A percentile compares a stretch with the other conserved stretches of the same genome.
These are phyloP conservation scores for Epichloe hybrida DNA, from an alignment of 2,329 filamentous ascomycete genomes.

Conservation along the genomic window DNA sequence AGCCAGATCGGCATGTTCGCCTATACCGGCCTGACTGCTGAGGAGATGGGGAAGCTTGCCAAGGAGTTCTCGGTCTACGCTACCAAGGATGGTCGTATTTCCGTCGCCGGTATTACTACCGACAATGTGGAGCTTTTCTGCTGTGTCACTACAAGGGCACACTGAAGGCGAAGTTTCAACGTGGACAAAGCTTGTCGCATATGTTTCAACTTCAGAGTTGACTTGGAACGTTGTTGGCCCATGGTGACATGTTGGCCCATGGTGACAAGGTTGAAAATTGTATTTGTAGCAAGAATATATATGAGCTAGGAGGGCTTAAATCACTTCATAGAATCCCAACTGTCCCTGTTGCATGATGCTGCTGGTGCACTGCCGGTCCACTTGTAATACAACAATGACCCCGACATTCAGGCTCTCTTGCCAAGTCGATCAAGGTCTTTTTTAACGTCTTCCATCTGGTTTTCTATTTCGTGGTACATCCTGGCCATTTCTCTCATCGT, in stretches of 20 bases:
- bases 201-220: neutral
- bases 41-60: conserved; percentile 83
- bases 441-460: conserved; percentile 35
- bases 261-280: neutral
- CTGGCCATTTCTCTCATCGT: conserved; percentile 40
- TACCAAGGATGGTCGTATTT: conserved; percentile 83
- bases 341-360: neutral
- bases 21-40: conserved; percentile 81
- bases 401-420: neutral
- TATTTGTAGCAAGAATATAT: neutral
- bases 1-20: conserved; percentile 99
- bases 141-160: too few relatives aligned
- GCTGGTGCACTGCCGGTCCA: neutral
- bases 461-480: conserved; percentile 35
- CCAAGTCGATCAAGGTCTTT: conserved; percentile 28
- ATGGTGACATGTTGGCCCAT: neutral
- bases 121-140: conserved; percentile 50
- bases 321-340: neutral
- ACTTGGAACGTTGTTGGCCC: neutral
- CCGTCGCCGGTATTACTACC: conserved; percentile 69
- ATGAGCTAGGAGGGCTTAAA: neutral
- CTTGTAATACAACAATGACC: neutral
- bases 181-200: neutral
- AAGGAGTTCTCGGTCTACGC: conserved; percentile 97
- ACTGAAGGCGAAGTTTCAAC: neutral